Conservation (phyloP, 208 protist species). For the Endotrypanum monterogeii region DNA sequence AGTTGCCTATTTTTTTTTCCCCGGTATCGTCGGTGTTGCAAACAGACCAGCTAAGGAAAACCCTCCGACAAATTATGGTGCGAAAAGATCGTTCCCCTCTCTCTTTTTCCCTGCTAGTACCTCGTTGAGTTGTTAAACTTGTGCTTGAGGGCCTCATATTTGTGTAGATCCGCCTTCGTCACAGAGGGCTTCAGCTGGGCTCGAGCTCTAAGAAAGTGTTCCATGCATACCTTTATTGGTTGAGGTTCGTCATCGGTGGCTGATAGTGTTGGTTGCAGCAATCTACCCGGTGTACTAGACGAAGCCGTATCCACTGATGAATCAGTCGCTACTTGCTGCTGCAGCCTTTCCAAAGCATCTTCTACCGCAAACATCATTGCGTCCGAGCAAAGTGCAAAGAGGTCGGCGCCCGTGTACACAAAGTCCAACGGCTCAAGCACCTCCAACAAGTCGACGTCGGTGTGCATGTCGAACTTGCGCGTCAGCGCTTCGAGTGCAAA, state of each 20-base stretch:
- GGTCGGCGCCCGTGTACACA: conserved; percentile 95
- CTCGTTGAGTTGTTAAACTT: conserved; percentile 48
- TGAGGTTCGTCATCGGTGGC: background rate
- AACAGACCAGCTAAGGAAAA: too few species aligned
- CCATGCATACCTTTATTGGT: conserved; percentile 65
- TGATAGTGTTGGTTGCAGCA: too few species aligned
- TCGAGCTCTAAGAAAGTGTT: conserved; percentile 75
- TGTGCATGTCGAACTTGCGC: conserved; percentile 77
- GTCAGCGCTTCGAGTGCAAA: conserved; percentile 77
- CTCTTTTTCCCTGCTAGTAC: background rate
- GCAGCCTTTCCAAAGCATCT: conserved; percentile 59
- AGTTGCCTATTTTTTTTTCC: too few species aligned
- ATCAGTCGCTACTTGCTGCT: conserved; percentile 7
- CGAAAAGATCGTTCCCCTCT: too few species aligned
- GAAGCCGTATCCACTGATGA: background rate
- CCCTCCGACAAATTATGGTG: too few species aligned
- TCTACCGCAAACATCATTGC: conserved; percentile 95
- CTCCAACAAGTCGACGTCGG: conserved; percentile 61
- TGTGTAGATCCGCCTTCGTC: conserved; percentile 62
- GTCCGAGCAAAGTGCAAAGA: conserved; percentile 94
- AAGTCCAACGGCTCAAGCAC: conserved; percentile 72
- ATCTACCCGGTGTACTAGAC: background rate
- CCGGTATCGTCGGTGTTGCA: too few species aligned
- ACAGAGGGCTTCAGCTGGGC: conserved; percentile 86
- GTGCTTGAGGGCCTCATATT: conserved; percentile 73